These are phyloP conservation scores for Striga hermonthica DNA, from an alignment of 305 asterid genomes.

Conservation along the genomic window DNA sequence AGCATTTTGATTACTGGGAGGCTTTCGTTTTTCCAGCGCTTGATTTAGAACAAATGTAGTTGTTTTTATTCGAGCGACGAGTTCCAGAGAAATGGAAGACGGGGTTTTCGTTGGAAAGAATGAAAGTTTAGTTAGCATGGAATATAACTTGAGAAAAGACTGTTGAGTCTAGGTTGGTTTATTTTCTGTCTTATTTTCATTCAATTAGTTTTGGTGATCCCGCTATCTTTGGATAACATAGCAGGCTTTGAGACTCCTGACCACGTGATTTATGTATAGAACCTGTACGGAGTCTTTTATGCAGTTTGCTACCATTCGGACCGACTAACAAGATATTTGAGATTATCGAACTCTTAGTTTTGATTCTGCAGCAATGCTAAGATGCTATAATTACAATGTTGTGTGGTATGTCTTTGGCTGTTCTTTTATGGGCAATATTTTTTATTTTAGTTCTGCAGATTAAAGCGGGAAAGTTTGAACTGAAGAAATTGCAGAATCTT, in stretches of 20 bases:
- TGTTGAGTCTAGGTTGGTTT: conserved; percentile 6
- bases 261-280: conserved; percentile 4
- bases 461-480: conserved; percentile 65
- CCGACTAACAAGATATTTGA: conserved; percentile 12
- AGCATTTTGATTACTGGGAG: not conserved
- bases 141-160: not conserved
- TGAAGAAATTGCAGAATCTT: conserved; percentile 48
- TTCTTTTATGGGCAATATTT: conserved; percentile 32
- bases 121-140: not conserved
- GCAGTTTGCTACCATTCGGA: not conserved
- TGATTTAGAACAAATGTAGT: not conserved
- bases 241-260: not conserved
- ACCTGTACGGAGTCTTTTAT: conserved; percentile 12
- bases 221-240: not conserved
- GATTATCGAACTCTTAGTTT: conserved; percentile 1
- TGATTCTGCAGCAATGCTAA: conserved; percentile 16
- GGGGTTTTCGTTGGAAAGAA: not conserved
- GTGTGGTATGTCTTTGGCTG: not conserved
- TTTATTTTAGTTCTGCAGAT: conserved; percentile 56
- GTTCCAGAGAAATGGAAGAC: not conserved
- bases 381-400: conserved; percentile 20
- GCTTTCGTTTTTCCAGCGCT: too few species aligned
- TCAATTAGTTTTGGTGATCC: not conserved
- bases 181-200: not conserved
- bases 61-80: not conserved